Percentiles rank a stretch among this genome's conserved stretches.
phyloP scores from a whole-genome alignment of 2,329 filamentous ascomycete genomes.

The Xylaria sp. region DNA sequence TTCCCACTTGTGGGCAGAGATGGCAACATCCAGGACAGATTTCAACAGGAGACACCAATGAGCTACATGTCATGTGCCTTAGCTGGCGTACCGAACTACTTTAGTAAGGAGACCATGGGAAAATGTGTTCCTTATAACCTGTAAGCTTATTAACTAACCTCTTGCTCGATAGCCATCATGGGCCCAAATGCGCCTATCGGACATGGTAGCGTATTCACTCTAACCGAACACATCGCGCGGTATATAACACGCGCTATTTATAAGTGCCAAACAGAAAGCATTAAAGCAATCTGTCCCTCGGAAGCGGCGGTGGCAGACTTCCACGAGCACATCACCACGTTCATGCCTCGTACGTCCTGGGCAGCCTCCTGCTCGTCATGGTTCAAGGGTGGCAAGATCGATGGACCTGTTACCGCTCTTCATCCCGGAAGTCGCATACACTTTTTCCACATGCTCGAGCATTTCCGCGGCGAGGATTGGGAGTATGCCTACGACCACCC shows the following conservation, averaged over 20 bases:
- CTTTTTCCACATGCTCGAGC: conserved; percentile 64
- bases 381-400: conserved; percentile 59
- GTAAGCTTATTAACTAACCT: conserved; percentile 20
- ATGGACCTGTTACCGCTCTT: conserved; percentile 60
- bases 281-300: conserved; percentile 58
- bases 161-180: conserved; percentile 55
- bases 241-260: conserved; percentile 61
- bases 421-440: conserved; percentile 63
- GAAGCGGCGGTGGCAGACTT: conserved; percentile 61
- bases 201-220: conserved; percentile 62
- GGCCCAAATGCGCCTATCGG: conserved; percentile 63
- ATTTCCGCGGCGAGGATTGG: conserved; percentile 63
- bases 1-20: conserved; percentile 61
- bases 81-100: conserved; percentile 64
- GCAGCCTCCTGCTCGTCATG: conserved; percentile 59
- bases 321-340: conserved; percentile 58
- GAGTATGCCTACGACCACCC: conserved; percentile 58
- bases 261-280: conserved; percentile 62
- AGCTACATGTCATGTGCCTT: conserved; percentile 66
- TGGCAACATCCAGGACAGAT: conserved; percentile 63
- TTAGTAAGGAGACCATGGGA: conserved; percentile 54
- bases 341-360: conserved; percentile 66
- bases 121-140: background rate
- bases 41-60: conserved; percentile 56
- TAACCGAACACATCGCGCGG: conserved; percentile 61